These are phyloP conservation scores for Agaricus subrufescens DNA, from an alignment of 768 basidiomycete genomes.

Conservation along the genomic window DNA sequence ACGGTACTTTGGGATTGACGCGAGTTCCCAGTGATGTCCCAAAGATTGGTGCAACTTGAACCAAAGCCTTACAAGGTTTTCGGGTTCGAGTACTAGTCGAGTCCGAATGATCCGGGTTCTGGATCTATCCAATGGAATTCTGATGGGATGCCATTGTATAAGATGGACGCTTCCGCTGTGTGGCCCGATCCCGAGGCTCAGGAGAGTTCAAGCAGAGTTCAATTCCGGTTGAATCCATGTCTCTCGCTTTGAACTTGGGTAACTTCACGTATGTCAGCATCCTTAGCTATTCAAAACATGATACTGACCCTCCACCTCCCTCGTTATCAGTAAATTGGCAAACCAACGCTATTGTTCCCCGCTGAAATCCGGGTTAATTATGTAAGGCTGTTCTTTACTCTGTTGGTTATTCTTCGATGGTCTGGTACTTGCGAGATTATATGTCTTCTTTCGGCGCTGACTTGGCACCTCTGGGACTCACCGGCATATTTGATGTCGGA, in stretches of 20 bases:
- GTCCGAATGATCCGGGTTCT: constrained; percentile 45
- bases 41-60: constrained; percentile 31
- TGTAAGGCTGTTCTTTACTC: no score
- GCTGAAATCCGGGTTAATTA: constrained; percentile 72
- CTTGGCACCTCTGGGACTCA: neutral
- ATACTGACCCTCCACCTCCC: no score
- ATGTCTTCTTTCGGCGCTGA: neutral
- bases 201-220: constrained; percentile 46
- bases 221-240: constrained; percentile 55
- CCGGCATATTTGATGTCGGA: no score
- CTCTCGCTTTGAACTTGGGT: constrained; percentile 58
- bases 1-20: constrained; percentile 47
- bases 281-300: neutral
- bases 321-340: constrained; percentile 57
- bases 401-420: constrained; percentile 25
- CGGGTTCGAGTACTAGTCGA: constrained; percentile 76
- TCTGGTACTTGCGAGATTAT: no score
- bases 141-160: constrained; percentile 44
- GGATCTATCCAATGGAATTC: constrained; percentile 78
- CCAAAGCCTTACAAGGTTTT: constrained; percentile 11
- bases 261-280: constrained; percentile 47
- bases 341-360: constrained; percentile 60
- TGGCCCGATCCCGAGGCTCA: constrained; percentile 29
- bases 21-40: constrained; percentile 48
- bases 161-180: constrained; percentile 52